phyloP scores from a whole-genome alignment of 1,139 yeast species.

The Sugiyamaella sp. region DNA sequence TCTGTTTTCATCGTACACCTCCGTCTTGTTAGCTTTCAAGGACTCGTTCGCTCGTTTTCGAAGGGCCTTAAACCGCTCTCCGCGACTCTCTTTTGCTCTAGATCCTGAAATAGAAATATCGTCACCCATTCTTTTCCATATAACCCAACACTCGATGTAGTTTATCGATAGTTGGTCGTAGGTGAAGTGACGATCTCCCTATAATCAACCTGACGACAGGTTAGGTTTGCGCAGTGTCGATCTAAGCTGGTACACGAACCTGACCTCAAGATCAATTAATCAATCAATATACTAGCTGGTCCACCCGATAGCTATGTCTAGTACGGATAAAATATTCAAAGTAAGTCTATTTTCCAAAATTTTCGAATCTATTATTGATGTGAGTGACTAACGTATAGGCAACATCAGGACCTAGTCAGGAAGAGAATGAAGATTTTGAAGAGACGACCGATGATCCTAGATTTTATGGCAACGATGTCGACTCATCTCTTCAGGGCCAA shows the following conservation, averaged over 20 bases:
- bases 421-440: conserved; percentile 32
- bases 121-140: background rate
- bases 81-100: background rate
- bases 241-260: background rate
- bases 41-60: conserved; percentile 37
- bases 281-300: background rate
- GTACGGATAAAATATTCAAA: conserved; percentile 26
- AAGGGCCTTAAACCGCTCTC: conserved; percentile 29
- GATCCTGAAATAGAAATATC: background rate
- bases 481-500: conserved; percentile 29
- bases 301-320: conserved; percentile 12
- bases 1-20: conserved; percentile 47
- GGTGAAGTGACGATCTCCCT: too few species aligned
- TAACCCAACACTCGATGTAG: too few species aligned
- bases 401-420: background rate
- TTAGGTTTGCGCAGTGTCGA: background rate
- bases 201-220: too few species aligned
- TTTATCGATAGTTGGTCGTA: too few species aligned
- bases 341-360: too few species aligned
- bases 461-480: conserved; percentile 38
- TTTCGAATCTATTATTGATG: too few species aligned
- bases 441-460: conserved; percentile 37
- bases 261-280: background rate
- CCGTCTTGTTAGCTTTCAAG: conserved; percentile 45
- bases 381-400: too few species aligned